Percentiles rank a stretch among this genome's conserved stretches.
Conservation (phyloP, 2,329 filamentous ascomycete species). For the Arthrobotrys pseudoclavata region DNA sequence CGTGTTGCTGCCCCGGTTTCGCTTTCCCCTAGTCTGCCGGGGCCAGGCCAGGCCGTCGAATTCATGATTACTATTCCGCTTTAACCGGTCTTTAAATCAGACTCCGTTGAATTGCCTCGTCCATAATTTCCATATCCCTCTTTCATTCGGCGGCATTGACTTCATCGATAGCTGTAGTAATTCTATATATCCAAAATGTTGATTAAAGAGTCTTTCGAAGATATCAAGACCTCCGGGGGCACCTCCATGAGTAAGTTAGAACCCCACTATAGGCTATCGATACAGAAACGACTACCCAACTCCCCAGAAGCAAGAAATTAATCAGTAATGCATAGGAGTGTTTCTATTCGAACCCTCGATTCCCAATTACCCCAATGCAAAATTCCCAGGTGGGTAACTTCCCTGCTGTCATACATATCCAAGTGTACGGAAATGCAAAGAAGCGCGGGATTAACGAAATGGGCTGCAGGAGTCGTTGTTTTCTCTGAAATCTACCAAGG, state of each 20-base stretch:
- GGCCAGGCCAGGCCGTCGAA: not conserved
- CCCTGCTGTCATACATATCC: not conserved
- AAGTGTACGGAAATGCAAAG: not conserved
- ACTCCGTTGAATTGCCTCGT: not conserved
- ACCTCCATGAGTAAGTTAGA: slow-evolving; percentile 71
- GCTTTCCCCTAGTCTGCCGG: not conserved
- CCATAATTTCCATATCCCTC: slow-evolving; percentile 1
- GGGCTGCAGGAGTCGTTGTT: slow-evolving; percentile 73
- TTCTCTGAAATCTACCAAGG: slow-evolving; percentile 98
- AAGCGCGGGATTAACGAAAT: not conserved
- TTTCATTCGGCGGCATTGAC: not conserved
- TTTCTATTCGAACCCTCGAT: slow-evolving; percentile 90
- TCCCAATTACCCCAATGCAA: slow-evolving; percentile 87
- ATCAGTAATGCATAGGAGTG: slow-evolving; percentile 75
- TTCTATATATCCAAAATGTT: slow-evolving; percentile 68
- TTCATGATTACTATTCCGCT: slow-evolving; percentile 14
- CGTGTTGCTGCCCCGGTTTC: slow-evolving; percentile 25
- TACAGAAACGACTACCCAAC: not conserved
- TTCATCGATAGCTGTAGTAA: not conserved
- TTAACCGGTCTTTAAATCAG: slow-evolving; percentile 4
- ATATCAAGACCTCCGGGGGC: slow-evolving; percentile 73
- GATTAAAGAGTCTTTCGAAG: slow-evolving; percentile 73
- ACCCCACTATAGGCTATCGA: slow-evolving; percentile 64
- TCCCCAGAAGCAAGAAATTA: slow-evolving; percentile 12
- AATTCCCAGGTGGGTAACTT: slow-evolving; percentile 65